Base-by-base conservation (phyloP, 2,329 filamentous ascomycete species). In the Colletotrichum ledebouriae region DNA sequence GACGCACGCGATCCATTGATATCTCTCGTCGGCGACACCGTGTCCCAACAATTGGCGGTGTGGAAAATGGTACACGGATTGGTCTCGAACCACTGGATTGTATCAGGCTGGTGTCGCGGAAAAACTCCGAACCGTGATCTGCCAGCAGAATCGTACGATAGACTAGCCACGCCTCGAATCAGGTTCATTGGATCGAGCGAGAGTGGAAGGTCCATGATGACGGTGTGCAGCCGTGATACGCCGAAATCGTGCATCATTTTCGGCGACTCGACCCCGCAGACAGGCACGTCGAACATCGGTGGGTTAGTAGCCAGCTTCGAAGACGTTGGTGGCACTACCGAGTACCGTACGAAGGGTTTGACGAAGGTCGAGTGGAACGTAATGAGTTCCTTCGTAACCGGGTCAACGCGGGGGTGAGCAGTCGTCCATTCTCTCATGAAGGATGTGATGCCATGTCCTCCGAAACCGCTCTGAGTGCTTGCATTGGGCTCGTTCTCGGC, bases 171-270 rank as follows among this genome's bases (percentile, higher is more conserved):
- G 69, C 86, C 87, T 65, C 80, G 85, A 1, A 85, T 73, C 33
- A 89, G 80, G 66, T 91, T 91, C 46, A 88, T 74, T 0, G 90
- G 89, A 67, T 92, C 86, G 1, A 93, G 79, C 0, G 86, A 87
- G 0, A 93, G 80, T 0, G 91, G 91, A 10, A 92, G 80, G 73
- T 93, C 90, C 78, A 93, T 84, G 63, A 93, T 91, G 42, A 92
- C 79, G 0, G 90, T 91, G 72, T 92, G 84, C 5, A 74, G 76
- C 5, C 79, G 82, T 2, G 90, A 91, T 1, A 90, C 90, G 13
- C 90, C 90, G 76, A 92, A 93, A 75, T 93, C 90, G 74, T 93
- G 91, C 89, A 93, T 93, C 85, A 93, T 90, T 74, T 90, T 92
- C 2, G 89, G 87, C 1, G 86, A 86, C 4, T 81, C 80, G 29